These are phyloP conservation scores for Penicillium verhagenii DNA, from an alignment of 495 filamentous ascomycete genomes.

Conservation along the genomic window DNA sequence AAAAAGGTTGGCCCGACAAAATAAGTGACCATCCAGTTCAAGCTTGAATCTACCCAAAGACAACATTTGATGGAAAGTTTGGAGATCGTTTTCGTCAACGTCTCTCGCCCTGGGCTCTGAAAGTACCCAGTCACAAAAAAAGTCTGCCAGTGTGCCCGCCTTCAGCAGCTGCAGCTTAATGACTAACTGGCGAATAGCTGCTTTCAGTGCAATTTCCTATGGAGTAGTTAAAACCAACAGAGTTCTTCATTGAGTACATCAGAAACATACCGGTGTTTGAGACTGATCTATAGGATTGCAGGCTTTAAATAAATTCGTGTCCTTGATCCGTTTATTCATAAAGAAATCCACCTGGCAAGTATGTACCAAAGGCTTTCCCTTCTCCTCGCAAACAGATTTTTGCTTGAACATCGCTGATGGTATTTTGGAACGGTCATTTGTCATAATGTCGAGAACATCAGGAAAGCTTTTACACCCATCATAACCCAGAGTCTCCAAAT, in stretches of 20 bases:
- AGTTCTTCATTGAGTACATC: background rate
- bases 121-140: background rate
- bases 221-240: background rate
- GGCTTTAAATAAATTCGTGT: too few species aligned
- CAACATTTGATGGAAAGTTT: background rate
- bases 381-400: too few species aligned
- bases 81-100: background rate
- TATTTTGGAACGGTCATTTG: background rate
- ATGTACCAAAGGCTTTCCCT: too few species aligned
- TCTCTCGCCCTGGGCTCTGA: too few species aligned
- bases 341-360: too few species aligned
- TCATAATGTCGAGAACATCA: background rate
- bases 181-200: background rate
- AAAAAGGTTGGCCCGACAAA: background rate
- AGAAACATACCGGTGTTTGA: background rate
- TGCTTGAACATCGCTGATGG: too few species aligned
- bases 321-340: too few species aligned
- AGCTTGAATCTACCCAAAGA: background rate
- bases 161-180: background rate
- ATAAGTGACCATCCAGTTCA: background rate
- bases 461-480: background rate
- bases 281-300: too few species aligned
- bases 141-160: background rate
- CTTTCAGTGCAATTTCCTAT: background rate
- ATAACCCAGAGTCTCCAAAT: background rate